Percentiles rank a stretch among this genome's conserved stretches.
phyloP scores from a whole-genome alignment of 169 alveolate species.

The Babesia ovis region DNA sequence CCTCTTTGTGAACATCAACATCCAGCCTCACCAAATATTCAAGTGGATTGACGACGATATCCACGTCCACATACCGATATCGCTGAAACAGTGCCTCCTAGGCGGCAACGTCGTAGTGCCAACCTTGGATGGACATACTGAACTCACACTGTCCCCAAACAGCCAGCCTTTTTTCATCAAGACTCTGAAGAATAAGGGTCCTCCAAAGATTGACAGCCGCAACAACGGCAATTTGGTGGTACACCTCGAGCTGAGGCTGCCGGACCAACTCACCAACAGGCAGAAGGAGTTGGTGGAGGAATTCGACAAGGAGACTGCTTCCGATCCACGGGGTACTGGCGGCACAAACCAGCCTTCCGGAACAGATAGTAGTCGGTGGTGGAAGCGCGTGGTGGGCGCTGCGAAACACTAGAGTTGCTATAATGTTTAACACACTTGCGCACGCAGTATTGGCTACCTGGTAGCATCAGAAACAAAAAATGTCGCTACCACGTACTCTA shows the following conservation, averaged over 20 bases:
- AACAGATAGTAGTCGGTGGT: conserved; percentile 21
- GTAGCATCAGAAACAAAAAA: neutral
- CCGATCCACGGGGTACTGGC: neutral
- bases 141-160: conserved; percentile 74
- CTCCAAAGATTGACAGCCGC: conserved; percentile 80
- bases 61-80: conserved; percentile 84
- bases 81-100: conserved; percentile 80
- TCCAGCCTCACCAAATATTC: conserved; percentile 81
- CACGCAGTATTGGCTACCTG: neutral
- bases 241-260: conserved; percentile 77
- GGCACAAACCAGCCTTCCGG: neutral
- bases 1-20: conserved; percentile 81
- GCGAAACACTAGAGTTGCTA: neutral
- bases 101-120: conserved; percentile 86
- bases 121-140: conserved; percentile 79
- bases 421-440: neutral
- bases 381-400: conserved; percentile 61
- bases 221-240: conserved; percentile 80
- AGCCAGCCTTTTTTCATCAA: conserved; percentile 79
- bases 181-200: conserved; percentile 82
- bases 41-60: conserved; percentile 87
- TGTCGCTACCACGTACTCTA: conserved; percentile 63
- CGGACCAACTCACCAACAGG: conserved; percentile 67
- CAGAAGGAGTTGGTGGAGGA: conserved; percentile 77
- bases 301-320: conserved; percentile 61